Evolutionary conservation across 495 filamentous ascomycete species (phyloP).

Genomic region (Hapsidospora chrysogenum): DNA sequence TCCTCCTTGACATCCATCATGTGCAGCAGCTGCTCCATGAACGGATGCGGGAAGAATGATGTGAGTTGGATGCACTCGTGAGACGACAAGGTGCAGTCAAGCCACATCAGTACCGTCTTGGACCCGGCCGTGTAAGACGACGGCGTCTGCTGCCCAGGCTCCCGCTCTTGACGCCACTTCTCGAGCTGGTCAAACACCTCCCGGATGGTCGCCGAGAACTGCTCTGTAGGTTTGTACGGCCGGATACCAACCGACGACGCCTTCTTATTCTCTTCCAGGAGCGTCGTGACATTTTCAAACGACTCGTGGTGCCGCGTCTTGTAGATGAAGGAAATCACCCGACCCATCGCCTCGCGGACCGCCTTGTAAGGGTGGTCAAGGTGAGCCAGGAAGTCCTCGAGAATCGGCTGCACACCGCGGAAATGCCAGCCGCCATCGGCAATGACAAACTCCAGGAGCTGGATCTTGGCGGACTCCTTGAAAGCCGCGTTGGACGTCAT

Average conservation of each 20-base stretch:
- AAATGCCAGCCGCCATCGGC: constrained; percentile 92
- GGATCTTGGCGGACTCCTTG: constrained; percentile 95
- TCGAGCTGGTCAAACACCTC: constrained; percentile 71
- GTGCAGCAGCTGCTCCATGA: constrained; percentile 82
- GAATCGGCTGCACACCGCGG: constrained; percentile 72
- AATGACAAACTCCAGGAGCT: constrained; percentile 76
- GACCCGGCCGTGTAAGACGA: constrained; percentile 90
- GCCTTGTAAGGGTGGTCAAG: constrained; percentile 96
- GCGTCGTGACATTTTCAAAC: constrained; percentile 53
- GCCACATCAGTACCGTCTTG: constrained; percentile 91
- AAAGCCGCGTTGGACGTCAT: constrained; percentile 94
- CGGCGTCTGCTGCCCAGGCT: constrained; percentile 78
- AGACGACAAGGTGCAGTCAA: constrained; percentile 78
- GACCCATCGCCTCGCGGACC: constrained; percentile 87
- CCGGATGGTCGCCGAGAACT: constrained; percentile 54
- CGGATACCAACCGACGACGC: constrained; percentile 72
- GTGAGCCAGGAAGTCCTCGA: constrained; percentile 77
- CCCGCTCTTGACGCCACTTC: constrained; percentile 69
- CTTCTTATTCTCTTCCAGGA: constrained; percentile 63
- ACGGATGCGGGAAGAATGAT: constrained; percentile 75
- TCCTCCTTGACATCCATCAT: constrained; percentile 99
- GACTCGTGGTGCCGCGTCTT: constrained; percentile 87
- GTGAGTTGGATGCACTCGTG: constrained; percentile 87
- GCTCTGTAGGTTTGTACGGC: constrained; percentile 60
- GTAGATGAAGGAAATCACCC: constrained; percentile 72